Base-by-base conservation (phyloP, 306 rosid genomes). In the Morella rubra region DNA sequence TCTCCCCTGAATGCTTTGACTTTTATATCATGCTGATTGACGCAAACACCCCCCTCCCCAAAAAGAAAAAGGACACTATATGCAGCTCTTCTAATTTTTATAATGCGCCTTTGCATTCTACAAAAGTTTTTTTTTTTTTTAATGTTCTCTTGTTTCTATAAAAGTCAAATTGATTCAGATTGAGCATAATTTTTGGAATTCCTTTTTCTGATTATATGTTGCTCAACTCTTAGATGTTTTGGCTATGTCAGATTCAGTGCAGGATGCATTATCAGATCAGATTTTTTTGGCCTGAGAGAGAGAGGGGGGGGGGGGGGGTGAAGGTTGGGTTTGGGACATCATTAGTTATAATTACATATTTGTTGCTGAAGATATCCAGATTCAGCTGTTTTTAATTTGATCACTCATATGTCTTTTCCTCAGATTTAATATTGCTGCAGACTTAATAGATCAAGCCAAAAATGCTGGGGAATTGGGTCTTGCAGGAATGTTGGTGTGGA, bases 351-450 rank as follows among this genome's bases (percentile, higher is more conserved):
- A 2, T 40, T 16, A 69, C 61, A 65, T 79, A 65, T 47, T 78
- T 61, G 15, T 66, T 73, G 24, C 27, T 32, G 62, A 59, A 60
- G 41, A 45, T 69, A 67, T 52, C 76, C 64, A 72, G 68, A n/a
- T 77, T 87, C 75, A 27, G 74, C 71, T 64, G 60, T 62, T 72
- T 73, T 44, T 80, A 64, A 69, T 41, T 54, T 64, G 24, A 64
- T 27, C 64, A 82, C 76, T 81, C 46, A 1, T 77, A 22, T 81
- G 27, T 84, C 19, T 70, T 76, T 81, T 77, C 65, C 71, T 61
- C 93, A 95, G 99, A 79, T 95, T 90, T 84, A 95, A 95, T 83
- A 95, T 95, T 86, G 99, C 99, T 18, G 91, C 97, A 15, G 97
- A 92, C 82, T 86, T 95, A 86, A 77, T 80, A 20, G 90, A 80